Base-by-base conservation (phyloP, 2,329 filamentous ascomycete genomes). In the Amauroascus niger region DNA sequence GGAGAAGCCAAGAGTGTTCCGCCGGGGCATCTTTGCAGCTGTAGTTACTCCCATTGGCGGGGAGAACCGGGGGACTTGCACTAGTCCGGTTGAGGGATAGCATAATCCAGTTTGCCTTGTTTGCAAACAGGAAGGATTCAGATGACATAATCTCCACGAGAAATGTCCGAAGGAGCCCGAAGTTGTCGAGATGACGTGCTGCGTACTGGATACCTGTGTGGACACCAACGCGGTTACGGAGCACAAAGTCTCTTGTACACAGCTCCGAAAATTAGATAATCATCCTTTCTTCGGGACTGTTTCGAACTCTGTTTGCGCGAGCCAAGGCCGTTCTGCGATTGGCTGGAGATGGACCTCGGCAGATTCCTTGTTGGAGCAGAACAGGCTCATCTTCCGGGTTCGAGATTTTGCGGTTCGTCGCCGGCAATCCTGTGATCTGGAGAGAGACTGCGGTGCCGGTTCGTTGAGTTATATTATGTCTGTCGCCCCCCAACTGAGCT, bases 381-480 rank as follows among this genome's bases (percentile, higher is more conserved):
- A 5, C 33, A 14, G 30, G 7, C n/a, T n/a, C 8, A 32, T 18
- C n/a, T 39, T 20, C 39, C 7, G 4, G 20, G 8, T 9, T 33
- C 9, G 6, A 14, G n/a, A 11, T 32, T 46, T 41, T 43, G 41
- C 24, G 41, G 41, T 13, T 28, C 4, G 4, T 24, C 24, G 32
- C 28, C 39, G 39, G 49, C 39, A n/a, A 20, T 43, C 49, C 37
- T n/a, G 49, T 52, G 49, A 52, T 44, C 32, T 37, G 30, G 8
- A n/a, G 45, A n/a, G 18, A 8, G 7, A 7, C 9, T 46, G 14
- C 14, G n/a, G n/a, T n/a, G n/a, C n/a, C n/a, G n/a, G n/a, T n/a
- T n/a, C n/a, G n/a, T 16, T 9, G 8, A 11, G 9, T 24, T 49
- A 49, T 49, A 49, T 49, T 48, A 37, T 49, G n/a, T n/a, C 9